Conservation (phyloP, 805 yeast genomes). For the Teunomyces barrocoloradensis region DNA sequence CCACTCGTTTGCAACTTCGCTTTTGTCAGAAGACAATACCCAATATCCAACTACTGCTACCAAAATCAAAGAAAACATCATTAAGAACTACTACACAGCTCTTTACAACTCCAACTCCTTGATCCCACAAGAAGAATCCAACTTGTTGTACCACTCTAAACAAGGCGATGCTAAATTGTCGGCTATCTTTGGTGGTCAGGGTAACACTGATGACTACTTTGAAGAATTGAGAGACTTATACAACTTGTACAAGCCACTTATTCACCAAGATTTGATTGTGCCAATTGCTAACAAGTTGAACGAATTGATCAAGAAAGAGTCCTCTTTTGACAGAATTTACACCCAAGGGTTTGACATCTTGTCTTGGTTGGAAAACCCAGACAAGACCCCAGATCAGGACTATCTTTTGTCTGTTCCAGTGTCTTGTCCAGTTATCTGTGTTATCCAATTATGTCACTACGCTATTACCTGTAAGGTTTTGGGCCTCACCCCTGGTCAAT, state of each 20-base stretch:
- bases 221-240: slow-evolving; percentile 90
- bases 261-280: slow-evolving; percentile 62
- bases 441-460: slow-evolving; percentile 91
- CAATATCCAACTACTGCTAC: slow-evolving; percentile 59
- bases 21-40: slow-evolving; percentile 51
- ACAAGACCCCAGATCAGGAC: slow-evolving; percentile 84
- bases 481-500: slow-evolving; percentile 87
- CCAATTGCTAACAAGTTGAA: slow-evolving; percentile 69
- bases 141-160: slow-evolving; percentile 63
- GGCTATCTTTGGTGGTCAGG: slow-evolving; percentile 98
- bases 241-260: slow-evolving; percentile 70
- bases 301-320: slow-evolving; percentile 66
- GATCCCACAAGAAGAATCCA: slow-evolving; percentile 25
- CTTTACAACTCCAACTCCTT: slow-evolving; percentile 25
- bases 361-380: slow-evolving; percentile 83
- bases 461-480: slow-evolving; percentile 81
- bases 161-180: slow-evolving; percentile 59
- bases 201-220: slow-evolving; percentile 95
- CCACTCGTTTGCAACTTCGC: slow-evolving; percentile 79
- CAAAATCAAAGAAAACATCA: slow-evolving; percentile 65
- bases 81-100: slow-evolving; percentile 69
- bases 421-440: slow-evolving; percentile 95
- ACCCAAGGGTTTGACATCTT: slow-evolving; percentile 91
- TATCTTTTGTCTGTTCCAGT: slow-evolving; percentile 89
- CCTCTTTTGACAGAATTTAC: slow-evolving; percentile 67